A percentile compares a stretch with the other conserved stretches of the same genome.
phyloP scores from a whole-genome alignment of 2,329 filamentous ascomycete species.

The Chrysosporium keratinophilum region DNA sequence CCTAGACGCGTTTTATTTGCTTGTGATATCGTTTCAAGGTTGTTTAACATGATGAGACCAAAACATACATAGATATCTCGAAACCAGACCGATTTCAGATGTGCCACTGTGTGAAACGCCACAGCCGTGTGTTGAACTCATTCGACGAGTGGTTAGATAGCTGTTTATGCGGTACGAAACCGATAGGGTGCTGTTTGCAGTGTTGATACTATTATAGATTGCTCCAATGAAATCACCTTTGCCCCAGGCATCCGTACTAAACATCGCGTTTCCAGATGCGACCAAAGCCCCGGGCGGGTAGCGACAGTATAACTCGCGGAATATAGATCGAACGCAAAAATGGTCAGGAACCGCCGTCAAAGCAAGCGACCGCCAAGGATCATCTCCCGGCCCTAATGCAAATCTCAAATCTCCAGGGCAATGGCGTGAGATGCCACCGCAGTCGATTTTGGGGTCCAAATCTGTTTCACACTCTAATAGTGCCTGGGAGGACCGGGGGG shows the following conservation, averaged over 20 bases:
- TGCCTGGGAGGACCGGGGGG: neutral
- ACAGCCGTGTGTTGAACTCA: neutral
- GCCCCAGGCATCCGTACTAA: too few relatives aligned
- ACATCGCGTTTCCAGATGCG: too few relatives aligned
- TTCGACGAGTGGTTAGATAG: neutral
- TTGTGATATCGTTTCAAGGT: neutral
- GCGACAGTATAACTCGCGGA: too few relatives aligned
- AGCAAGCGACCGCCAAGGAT: neutral
- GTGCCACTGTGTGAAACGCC: neutral
- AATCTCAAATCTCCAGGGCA: neutral
- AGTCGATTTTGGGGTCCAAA: neutral
- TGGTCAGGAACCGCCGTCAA: too few relatives aligned
- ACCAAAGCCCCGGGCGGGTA: too few relatives aligned
- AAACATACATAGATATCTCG: neutral
- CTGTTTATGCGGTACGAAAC: neutral
- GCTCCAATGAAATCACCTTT: too few relatives aligned
- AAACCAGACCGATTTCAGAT: neutral
- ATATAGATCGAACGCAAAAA: too few relatives aligned
- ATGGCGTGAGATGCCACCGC: neutral
- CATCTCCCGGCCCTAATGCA: neutral
- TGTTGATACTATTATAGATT: too few relatives aligned
- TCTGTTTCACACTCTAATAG: neutral
- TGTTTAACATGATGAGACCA: neutral
- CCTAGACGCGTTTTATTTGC: constrained; percentile 4
- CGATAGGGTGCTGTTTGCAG: too few relatives aligned